Evolutionary conservation across 176 grass and related monocot genomes (phyloP).

Genomic region (Oryza brachyantha): DNA sequence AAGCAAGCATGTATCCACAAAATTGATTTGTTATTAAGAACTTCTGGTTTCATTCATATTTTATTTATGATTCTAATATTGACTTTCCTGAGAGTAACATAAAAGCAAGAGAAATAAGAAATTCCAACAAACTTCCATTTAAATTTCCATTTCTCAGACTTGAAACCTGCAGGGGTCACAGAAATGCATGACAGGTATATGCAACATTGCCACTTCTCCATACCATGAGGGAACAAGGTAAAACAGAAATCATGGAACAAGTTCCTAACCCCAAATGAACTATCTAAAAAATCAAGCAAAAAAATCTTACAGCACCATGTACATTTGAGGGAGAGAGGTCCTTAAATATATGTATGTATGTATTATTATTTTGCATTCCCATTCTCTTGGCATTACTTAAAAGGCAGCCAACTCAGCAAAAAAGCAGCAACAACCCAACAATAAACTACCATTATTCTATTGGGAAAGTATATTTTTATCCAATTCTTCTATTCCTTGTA

Average conservation of each 20-base stretch:
- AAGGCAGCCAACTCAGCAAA: neutral
- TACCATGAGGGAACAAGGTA: constrained; percentile 4
- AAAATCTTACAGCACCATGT: neutral
- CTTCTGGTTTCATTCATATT: neutral
- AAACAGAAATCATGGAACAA: neutral
- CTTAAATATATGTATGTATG: too few species aligned
- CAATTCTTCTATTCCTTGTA: neutral
- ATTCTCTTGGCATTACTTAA: neutral
- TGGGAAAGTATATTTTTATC: neutral
- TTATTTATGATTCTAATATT: neutral
- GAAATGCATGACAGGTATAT: neutral
- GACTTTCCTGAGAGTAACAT: neutral
- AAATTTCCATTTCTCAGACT: neutral
- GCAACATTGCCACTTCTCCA: neutral
- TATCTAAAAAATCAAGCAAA: constrained; percentile 4
- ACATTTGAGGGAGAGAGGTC: neutral
- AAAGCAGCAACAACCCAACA: neutral
- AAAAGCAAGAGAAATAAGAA: neutral
- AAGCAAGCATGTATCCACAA: neutral
- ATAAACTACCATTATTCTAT: neutral
- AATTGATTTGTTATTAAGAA: neutral
- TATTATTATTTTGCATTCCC: neutral
- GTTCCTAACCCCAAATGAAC: neutral
- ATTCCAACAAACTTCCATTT: neutral
- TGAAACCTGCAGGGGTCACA: neutral